Conservation (phyloP, 2,329 filamentous ascomycete genomes). For the Balansia obtecta region DNA sequence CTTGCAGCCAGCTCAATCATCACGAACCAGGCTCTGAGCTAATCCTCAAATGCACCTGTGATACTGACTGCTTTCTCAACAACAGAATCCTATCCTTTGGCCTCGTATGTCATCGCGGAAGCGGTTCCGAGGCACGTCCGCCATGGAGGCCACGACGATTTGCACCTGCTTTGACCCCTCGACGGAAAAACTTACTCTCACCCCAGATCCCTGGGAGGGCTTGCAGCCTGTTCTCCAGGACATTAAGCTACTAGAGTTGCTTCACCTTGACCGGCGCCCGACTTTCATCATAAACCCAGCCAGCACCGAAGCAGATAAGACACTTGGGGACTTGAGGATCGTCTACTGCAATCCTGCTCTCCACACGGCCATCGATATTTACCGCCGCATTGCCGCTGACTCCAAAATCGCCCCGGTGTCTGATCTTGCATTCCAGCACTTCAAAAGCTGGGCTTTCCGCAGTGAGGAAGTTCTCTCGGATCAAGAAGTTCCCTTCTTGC, state of each 20-base stretch:
- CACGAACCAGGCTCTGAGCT: no score
- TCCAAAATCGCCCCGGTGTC: background rate
- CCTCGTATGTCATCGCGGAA: background rate
- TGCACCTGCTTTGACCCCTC: background rate
- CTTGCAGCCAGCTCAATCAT: no score
- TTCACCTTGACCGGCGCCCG: conserved; percentile 28
- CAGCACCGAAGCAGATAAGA: conserved; percentile 5
- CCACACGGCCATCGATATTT: conserved; percentile 1
- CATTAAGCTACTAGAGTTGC: conserved; percentile 26
- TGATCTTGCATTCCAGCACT: conserved; percentile 1
- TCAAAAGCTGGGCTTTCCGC: conserved; percentile 4
- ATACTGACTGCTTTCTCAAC: background rate
- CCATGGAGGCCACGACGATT: background rate
- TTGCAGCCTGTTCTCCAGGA: conserved; percentile 9
- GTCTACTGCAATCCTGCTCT: conserved; percentile 24
- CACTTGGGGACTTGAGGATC: conserved; percentile 10
- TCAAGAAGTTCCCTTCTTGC: conserved; percentile 2
- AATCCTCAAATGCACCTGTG: background rate
- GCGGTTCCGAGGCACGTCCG: background rate
- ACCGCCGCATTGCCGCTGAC: background rate
- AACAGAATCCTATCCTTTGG: background rate
- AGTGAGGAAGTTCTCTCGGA: background rate
- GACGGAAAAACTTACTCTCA: background rate
- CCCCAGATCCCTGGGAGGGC: background rate
- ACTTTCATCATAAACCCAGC: conserved; percentile 24